A percentile compares a stretch with the other conserved stretches of the same genome.
These are phyloP conservation scores for Kwoniella sp. DNA, from an alignment of 768 basidiomycete genomes.

Conservation along the genomic window DNA sequence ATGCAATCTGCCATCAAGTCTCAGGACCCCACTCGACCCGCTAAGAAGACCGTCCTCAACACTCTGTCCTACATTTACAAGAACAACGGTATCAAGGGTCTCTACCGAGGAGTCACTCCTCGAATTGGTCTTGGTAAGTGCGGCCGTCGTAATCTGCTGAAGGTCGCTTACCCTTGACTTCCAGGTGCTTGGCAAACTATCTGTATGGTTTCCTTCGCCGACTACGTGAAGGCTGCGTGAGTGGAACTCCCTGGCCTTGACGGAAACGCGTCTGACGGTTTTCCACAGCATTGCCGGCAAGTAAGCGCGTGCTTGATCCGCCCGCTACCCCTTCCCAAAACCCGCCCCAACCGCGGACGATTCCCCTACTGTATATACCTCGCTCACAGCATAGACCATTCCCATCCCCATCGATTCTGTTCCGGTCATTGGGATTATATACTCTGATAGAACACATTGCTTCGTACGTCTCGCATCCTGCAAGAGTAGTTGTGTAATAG, in stretches of 20 bases:
- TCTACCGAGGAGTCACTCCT: conserved; percentile 96
- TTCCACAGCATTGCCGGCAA: not conserved
- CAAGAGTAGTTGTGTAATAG: too few relatives aligned
- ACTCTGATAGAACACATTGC: too few relatives aligned
- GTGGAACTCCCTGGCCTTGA: conserved; percentile 10
- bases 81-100: conserved; percentile 90
- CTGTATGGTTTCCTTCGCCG: conserved; percentile 98
- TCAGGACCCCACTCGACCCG: conserved; percentile 72
- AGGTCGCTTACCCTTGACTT: not conserved
- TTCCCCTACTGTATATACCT: not conserved
- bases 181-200: conserved; percentile 52
- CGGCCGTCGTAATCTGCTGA: not conserved
- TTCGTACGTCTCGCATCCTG: too few relatives aligned
- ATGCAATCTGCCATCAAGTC: conserved; percentile 99
- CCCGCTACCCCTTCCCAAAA: too few relatives aligned
- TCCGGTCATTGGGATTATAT: not conserved
- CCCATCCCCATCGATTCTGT: not conserved
- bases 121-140: conserved; percentile 77
- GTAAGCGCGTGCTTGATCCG: not conserved
- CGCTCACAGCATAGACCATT: too few relatives aligned
- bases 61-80: conserved; percentile 91
- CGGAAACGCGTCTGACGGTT: not conserved
- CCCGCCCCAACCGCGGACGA: not conserved
- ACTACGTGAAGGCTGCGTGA: conserved; percentile 73
- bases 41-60: conserved; percentile 80